Conservation (phyloP, 2,329 filamentous ascomycete genomes). For the Hypoxylon sp. region DNA sequence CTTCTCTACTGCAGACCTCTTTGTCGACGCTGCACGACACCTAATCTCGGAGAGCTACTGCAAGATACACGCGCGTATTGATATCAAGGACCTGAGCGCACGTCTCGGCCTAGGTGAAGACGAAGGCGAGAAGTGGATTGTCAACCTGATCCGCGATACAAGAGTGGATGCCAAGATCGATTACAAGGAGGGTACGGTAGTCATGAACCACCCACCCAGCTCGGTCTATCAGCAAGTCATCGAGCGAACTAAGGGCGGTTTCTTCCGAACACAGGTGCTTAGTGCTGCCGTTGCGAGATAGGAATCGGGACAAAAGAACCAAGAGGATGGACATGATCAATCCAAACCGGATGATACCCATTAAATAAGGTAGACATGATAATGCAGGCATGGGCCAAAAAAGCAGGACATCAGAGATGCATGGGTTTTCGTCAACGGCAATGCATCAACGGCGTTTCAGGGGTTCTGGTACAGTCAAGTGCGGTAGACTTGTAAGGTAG, state of each 20-base stretch:
- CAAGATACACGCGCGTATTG: slow-evolving; percentile 99
- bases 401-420: slow-evolving; percentile 35
- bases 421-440: slow-evolving; percentile 43
- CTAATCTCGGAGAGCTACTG: slow-evolving; percentile 99
- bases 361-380: slow-evolving; percentile 37
- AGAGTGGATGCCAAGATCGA: slow-evolving; percentile 99
- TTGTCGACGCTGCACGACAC: slow-evolving; percentile 94
- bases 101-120: slow-evolving; percentile 92
- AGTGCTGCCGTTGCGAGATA: slow-evolving; percentile 74
- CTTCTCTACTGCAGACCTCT: slow-evolving; percentile 83
- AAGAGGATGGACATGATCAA: neutral
- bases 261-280: slow-evolving; percentile 97
- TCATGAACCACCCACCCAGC: slow-evolving; percentile 99
- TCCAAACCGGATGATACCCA: slow-evolving; percentile 40
- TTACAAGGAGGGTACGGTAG: slow-evolving; percentile 97
- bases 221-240: slow-evolving; percentile 99
- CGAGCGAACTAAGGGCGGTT: slow-evolving; percentile 97
- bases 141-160: slow-evolving; percentile 98
- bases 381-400: slow-evolving; percentile 35
- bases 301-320: slow-evolving; percentile 44
- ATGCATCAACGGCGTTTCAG: slow-evolving; percentile 54
- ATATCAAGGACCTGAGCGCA: slow-evolving; percentile 95
- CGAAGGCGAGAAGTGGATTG: slow-evolving; percentile 99
- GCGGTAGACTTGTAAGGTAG: slow-evolving; percentile 53
- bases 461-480: slow-evolving; percentile 50